Evolutionary conservation across 2,329 filamentous ascomycete species (phyloP), one percentile per base, ranked within the genome.

Genomic region (Sporothrix inflata): DNA sequence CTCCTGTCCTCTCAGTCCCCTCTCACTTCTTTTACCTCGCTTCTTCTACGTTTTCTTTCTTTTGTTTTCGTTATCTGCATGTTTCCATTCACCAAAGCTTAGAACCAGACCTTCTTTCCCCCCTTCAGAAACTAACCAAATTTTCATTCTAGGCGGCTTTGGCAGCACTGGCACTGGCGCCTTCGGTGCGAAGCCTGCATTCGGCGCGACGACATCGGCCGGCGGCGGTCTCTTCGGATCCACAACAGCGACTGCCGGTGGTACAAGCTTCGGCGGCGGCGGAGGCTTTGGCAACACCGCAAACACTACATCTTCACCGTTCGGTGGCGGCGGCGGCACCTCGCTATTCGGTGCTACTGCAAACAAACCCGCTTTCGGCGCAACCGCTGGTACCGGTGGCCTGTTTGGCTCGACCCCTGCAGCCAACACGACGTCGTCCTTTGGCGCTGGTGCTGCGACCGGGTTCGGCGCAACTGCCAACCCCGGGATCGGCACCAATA

Each of bases 401-500:
- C 78, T 88, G 12, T 88, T 89, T 73, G 86, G 86, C 47, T 79
- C 81, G 71, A 79, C 76, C 38, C 78, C 76, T 45, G 38, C 60
- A 21, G 77, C 79, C 47, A 80, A 79, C 2, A 82, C 76, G 73
- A 81, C 76, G 53, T 78, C 81, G 12, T 81, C 79, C 1, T 87
- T 87, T 72, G 85, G 85, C 21, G 69, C 24, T 9, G 21, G 45
- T 24, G 42, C 63, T 49, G 75, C 75, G 45, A 51, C 65, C 30
- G 75, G 77, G 0, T 77, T 77, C 34, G 76, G 76, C 34, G 79
- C 81, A 11, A 77, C 80, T 9, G 80, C 80, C 73, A 88, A 85
- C 74, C 83, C 87, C 19, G 85, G 86, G 40, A 81, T 89, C 57
- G 85, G 86, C 57, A 83, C 81, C 68, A 85, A 82, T 57, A 81